Conservation (phyloP, 345 rosid genomes). For the Nephelium lappaceum region DNA sequence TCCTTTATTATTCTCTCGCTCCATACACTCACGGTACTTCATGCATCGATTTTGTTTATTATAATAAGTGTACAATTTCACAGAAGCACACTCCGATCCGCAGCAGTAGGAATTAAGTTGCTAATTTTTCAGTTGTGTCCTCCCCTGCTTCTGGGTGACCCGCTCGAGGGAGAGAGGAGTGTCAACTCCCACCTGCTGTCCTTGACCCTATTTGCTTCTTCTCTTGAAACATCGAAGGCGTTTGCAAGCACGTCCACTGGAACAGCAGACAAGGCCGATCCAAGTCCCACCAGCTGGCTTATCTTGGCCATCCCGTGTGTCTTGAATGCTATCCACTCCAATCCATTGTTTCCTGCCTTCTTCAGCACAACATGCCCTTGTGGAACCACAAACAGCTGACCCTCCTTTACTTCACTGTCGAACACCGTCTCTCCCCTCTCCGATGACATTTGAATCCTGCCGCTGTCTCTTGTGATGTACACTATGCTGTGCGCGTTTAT, state of each 20-base stretch:
- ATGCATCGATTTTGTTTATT: too few relatives aligned
- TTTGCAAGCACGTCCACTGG: slow-evolving; percentile 34
- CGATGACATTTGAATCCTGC: slow-evolving; percentile 34
- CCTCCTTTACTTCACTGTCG: slow-evolving; percentile 29
- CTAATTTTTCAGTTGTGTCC: too few relatives aligned
- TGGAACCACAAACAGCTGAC: slow-evolving; percentile 42
- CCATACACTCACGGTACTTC: too few relatives aligned
- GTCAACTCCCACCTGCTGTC: slow-evolving; percentile 25
- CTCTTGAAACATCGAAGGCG: slow-evolving; percentile 36
- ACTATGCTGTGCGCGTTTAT: slow-evolving; percentile 42
- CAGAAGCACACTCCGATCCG: neutral
- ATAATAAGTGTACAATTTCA: neutral
- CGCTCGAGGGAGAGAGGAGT: slow-evolving; percentile 15
- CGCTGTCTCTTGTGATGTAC: slow-evolving; percentile 37
- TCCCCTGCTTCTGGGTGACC: neutral
- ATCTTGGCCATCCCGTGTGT: slow-evolving; percentile 32
- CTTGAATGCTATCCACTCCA: slow-evolving; percentile 44
- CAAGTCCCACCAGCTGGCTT: slow-evolving; percentile 17
- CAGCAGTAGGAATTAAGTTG: neutral
- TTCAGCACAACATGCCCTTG: slow-evolving; percentile 38
- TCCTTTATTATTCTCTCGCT: too few relatives aligned
- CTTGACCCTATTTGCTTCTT: slow-evolving; percentile 42
- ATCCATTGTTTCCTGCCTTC: slow-evolving; percentile 34
- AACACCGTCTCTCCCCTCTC: slow-evolving; percentile 33
- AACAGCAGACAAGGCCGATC: slow-evolving; percentile 36